Percentiles rank a stretch among this genome's conserved stretches.
These are phyloP conservation scores for Aspergillus baeticus DNA, from an alignment of 495 filamentous ascomycete species.

Conservation along the genomic window DNA sequence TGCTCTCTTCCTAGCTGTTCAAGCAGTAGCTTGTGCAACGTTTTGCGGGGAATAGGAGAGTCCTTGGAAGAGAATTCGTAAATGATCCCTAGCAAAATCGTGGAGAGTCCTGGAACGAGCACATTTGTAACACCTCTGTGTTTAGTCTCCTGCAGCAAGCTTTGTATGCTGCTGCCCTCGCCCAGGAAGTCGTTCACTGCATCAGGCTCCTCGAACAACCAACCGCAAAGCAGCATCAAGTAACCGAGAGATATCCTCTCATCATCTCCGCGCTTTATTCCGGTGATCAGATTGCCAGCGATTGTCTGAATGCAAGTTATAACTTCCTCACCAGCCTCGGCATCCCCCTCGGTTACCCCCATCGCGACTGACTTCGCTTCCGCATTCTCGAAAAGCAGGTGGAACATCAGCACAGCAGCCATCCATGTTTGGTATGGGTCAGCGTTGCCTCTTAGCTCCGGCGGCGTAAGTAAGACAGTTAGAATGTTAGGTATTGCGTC, in stretches of 20 bases:
- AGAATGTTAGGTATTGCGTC: slow-evolving; percentile 90
- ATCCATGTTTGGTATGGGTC: slow-evolving; percentile 94
- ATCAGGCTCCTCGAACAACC: slow-evolving; percentile 89
- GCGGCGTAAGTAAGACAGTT: slow-evolving; percentile 69
- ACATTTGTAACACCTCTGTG: slow-evolving; percentile 55
- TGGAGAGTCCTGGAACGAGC: slow-evolving; percentile 80
- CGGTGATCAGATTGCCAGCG: slow-evolving; percentile 75
- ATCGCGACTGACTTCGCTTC: slow-evolving; percentile 80
- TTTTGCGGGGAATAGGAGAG: slow-evolving; percentile 82
- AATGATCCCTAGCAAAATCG: slow-evolving; percentile 79
- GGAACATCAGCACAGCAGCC: slow-evolving; percentile 83
- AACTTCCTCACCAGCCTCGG: slow-evolving; percentile 88
- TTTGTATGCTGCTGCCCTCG: slow-evolving; percentile 92
- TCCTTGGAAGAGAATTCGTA: slow-evolving; percentile 99
- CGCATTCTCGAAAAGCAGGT: slow-evolving; percentile 79
- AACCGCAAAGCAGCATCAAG: slow-evolving; percentile 87
- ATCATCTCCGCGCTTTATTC: slow-evolving; percentile 72
- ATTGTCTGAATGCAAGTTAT: slow-evolving; percentile 91
- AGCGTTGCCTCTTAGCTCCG: slow-evolving; percentile 52
- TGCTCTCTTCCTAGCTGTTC: slow-evolving; percentile 80
- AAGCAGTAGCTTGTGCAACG: slow-evolving; percentile 76
- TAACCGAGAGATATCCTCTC: slow-evolving; percentile 82
- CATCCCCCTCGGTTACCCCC: slow-evolving; percentile 83
- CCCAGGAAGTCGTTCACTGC: slow-evolving; percentile 91
- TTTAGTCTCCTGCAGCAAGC: slow-evolving; percentile 72